A percentile compares a stretch with the other conserved stretches of the same genome.
phyloP scores from a whole-genome alignment of 768 basidiomycete genomes.

The Lactarius sp. region DNA sequence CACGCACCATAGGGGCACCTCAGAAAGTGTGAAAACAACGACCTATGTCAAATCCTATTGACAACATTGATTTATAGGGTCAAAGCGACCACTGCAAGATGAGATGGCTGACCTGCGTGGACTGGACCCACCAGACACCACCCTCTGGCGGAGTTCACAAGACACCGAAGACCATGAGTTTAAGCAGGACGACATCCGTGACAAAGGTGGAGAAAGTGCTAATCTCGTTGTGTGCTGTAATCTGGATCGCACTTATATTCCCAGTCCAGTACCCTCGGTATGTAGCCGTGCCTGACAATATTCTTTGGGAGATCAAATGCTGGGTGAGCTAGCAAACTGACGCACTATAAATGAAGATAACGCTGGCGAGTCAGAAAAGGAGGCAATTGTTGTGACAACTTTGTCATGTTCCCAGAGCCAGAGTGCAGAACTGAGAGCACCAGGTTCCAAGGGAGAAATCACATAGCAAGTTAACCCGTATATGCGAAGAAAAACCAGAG shows the following conservation, averaged over 20 bases:
- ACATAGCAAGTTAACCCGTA: background rate
- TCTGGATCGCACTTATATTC: background rate
- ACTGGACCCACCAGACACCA: constrained; percentile 5
- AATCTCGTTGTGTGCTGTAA: background rate
- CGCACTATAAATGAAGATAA: background rate
- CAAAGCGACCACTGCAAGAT: too few species aligned
- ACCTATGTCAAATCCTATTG: too few species aligned
- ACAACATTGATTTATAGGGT: too few species aligned
- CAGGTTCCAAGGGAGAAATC: background rate
- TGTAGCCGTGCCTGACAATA: background rate
- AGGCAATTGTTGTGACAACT: background rate
- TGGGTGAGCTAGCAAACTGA: background rate
- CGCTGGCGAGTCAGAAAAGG: background rate
- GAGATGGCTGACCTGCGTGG: background rate
- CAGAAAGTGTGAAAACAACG: too few species aligned
- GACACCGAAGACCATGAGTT: constrained; percentile 6
- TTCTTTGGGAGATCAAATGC: background rate
- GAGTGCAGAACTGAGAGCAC: constrained; percentile 1
- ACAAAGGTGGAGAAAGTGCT: background rate
- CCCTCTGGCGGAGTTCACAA: background rate
- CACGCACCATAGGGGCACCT: background rate
- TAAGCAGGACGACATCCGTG: constrained; percentile 1
- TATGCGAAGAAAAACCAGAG: constrained; percentile 15
- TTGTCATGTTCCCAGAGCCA: constrained; percentile 5
- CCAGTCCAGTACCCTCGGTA: background rate